These are phyloP conservation scores for Amanita pallidorosea DNA, from an alignment of 768 basidiomycete species.

Conservation along the genomic window DNA sequence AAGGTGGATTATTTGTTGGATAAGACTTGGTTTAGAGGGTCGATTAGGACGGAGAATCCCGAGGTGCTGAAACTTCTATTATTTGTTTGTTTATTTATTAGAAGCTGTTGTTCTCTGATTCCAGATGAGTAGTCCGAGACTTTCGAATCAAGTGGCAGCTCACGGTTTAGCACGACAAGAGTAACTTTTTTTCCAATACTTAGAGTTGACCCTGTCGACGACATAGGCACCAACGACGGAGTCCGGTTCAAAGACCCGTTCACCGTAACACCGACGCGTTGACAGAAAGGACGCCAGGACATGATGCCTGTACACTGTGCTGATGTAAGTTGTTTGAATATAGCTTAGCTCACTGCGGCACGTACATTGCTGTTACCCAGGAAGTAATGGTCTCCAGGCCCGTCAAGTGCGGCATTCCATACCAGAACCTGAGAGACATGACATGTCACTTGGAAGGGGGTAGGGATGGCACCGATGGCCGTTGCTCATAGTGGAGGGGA, in stretches of 20 bases:
- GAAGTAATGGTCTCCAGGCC: too few relatives aligned
- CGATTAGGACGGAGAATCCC: too few relatives aligned
- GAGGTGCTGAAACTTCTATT: too few relatives aligned
- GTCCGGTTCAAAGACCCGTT: conserved; percentile 47
- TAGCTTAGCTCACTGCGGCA: background rate
- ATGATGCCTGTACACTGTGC: conserved; percentile 54
- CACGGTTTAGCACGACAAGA: conserved; percentile 66
- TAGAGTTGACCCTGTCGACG: conserved; percentile 38
- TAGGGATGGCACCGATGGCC: too few relatives aligned
- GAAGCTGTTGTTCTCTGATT: conserved; percentile 34
- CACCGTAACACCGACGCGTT: conserved; percentile 56
- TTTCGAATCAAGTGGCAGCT: conserved; percentile 6
- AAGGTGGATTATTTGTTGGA: too few relatives aligned
- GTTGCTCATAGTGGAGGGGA: too few relatives aligned
- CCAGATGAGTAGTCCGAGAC: background rate
- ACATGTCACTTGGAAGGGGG: too few relatives aligned
- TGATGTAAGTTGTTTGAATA: background rate
- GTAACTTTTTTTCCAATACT: conserved; percentile 58
- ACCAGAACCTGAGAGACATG: too few relatives aligned
- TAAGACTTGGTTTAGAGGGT: too few relatives aligned
- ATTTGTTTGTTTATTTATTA: too few relatives aligned
- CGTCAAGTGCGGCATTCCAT: too few relatives aligned
- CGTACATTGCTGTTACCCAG: too few relatives aligned
- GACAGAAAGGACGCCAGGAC: conserved; percentile 63
- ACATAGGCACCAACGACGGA: conserved; percentile 59